Evolutionary conservation across 805 yeast species (phyloP).

Genomic region (Wickerhamiella vanderwaltii): DNA sequence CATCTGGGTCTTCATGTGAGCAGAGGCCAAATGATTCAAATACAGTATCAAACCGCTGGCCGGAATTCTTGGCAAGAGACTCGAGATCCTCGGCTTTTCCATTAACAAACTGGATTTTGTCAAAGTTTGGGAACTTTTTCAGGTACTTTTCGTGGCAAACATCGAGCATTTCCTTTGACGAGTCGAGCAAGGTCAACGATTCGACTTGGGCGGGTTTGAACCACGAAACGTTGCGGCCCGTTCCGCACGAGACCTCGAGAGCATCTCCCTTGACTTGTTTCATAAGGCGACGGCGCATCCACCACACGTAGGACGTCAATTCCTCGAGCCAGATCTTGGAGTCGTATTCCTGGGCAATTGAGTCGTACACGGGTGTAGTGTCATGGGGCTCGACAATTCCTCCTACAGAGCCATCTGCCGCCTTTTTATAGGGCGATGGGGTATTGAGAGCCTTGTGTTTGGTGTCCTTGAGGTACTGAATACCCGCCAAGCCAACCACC

Average conservation of each 20-base stretch:
- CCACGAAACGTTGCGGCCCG: constrained; percentile 83
- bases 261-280: constrained; percentile 75
- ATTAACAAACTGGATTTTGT: constrained; percentile 72
- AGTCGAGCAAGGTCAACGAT: constrained; percentile 75
- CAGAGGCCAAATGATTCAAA: constrained; percentile 92
- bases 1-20: constrained; percentile 87
- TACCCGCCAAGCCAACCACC: constrained; percentile 19
- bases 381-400: constrained; percentile 36
- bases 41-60: constrained; percentile 69
- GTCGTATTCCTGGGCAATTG: constrained; percentile 71
- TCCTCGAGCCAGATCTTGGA: constrained; percentile 67
- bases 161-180: constrained; percentile 78
- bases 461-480: constrained; percentile 27
- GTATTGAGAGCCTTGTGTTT: constrained; percentile 28
- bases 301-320: constrained; percentile 33
- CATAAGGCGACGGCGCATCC: constrained; percentile 69
- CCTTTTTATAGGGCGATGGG: constrained; percentile 24
- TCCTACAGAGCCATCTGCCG: constrained; percentile 13
- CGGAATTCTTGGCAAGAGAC: constrained; percentile 36
- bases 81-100: constrained; percentile 79
- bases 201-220: constrained; percentile 46
- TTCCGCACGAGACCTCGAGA: constrained; percentile 88
- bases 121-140: constrained; percentile 50
- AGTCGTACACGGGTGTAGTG: constrained; percentile 54
- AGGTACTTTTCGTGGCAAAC: constrained; percentile 63